A percentile compares a stretch with the other conserved stretches of the same genome.
Evolutionary conservation across 257 asterid species (phyloP).

Genomic region (Schizonepeta tenuifolia): DNA sequence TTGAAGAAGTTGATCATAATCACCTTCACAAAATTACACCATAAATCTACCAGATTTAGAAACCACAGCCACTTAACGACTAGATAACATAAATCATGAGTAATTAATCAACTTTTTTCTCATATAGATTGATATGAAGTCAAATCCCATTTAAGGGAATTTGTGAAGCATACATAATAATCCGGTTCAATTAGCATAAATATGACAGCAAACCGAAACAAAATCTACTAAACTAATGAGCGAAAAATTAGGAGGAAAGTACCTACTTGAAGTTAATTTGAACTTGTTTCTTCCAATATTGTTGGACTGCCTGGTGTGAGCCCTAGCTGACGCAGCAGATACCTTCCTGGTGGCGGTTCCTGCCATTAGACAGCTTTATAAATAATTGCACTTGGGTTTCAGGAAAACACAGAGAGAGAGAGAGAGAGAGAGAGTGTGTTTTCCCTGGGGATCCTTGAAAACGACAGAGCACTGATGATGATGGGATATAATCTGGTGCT

Average conservation of each 20-base stretch:
- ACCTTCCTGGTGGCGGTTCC: conserved; percentile 34
- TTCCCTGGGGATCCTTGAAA: neutral
- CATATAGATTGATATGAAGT: neutral
- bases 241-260: neutral
- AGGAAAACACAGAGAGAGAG: neutral
- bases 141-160: neutral
- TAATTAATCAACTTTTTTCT: neutral
- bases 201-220: neutral
- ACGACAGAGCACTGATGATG: neutral
- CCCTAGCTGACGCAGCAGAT: conserved; percentile 57
- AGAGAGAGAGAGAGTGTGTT: too few relatives aligned
- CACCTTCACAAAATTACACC: neutral
- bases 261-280: conserved; percentile 42
- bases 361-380: conserved; percentile 26
- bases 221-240: neutral
- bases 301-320: conserved; percentile 47
- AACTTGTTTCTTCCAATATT: conserved; percentile 22
- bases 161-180: neutral
- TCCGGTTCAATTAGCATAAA: neutral
- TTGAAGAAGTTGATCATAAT: neutral
- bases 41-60: neutral
- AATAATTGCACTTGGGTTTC: neutral
- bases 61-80: neutral
- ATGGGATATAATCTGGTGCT: neutral
- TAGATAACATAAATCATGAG: neutral